Evolutionary conservation across 139 green algal genomes (phyloP), one percentile per base, ranked within the genome.

Genomic region (Auxenochlorella pyrenoidosa): DNA sequence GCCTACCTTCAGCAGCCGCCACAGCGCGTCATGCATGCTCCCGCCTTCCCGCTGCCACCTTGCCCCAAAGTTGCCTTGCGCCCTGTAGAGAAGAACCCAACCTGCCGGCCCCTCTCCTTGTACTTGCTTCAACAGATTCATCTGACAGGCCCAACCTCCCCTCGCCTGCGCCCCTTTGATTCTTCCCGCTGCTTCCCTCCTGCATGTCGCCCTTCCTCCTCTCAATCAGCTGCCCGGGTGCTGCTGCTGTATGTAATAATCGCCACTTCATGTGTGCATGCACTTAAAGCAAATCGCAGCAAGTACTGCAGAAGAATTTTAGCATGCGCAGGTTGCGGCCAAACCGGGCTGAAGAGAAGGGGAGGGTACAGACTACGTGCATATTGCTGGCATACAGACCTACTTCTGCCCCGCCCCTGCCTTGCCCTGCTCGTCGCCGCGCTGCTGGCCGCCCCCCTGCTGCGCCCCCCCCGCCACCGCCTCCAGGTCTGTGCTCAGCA

Each of bases 401-500:
- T 63, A 24, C 15, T 63, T 8, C 54, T 63, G 15, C 54, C 66
- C 30, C 41, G 30, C 66, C 22, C 21, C 66, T 73, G 32, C 66
- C 5, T 36, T 34, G 28, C 66, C 63, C 24, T 73, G 66, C 66
- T 71, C 5, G 63, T 26, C 63, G 5, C 5, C 72, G 21, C 32
- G 22, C 72, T 78, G 72, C 72, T 34, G 22, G 38, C 36, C 24
- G 38, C 72, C 72, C 21, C 38, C 36, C 72, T 78, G 72, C 72
- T 54, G 21, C 38, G 72, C 72, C 38, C 21, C 34, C 38, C 38
- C 72, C 4, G 63, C 36, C 24, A 85, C 18, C 30, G 41, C 30
- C 3, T 85, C 80, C 2, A 85, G 26, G 40, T 85, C 80, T 30
- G 43, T 16, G 2, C 38, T 30, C 63, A 85, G 63, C 60, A 85